These are phyloP conservation scores for Allium fistulosum DNA, from an alignment of 106 monocot species.

Conservation along the genomic window DNA sequence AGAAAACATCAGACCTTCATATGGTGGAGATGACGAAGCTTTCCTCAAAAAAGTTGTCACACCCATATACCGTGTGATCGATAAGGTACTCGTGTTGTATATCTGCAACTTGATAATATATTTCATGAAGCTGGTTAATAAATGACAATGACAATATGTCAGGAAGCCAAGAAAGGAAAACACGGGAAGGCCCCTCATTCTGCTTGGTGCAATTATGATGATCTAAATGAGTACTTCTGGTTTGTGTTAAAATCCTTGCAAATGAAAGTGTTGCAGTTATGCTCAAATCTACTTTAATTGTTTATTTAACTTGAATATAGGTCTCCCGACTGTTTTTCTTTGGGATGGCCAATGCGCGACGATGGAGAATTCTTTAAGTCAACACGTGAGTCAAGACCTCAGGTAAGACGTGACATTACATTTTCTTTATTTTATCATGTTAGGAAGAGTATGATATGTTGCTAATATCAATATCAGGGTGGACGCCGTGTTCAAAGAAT, in stretches of 20 bases:
- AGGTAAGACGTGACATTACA: slow-evolving; percentile 29
- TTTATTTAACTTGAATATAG: slow-evolving; percentile 24
- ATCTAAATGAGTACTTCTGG: slow-evolving; percentile 99
- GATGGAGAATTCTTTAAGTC: slow-evolving; percentile 92
- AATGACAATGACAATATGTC: slow-evolving; percentile 11
- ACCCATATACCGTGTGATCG: slow-evolving; percentile 91
- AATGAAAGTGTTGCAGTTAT: too few species aligned
- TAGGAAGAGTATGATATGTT: too few species aligned
- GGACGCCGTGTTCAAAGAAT: slow-evolving; percentile 17
- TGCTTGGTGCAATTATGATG: slow-evolving; percentile 97
- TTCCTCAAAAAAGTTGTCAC: slow-evolving; percentile 90
- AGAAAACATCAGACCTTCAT: slow-evolving; percentile 89
- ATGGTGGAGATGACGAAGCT: slow-evolving; percentile 94
- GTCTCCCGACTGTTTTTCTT: slow-evolving; percentile 87
- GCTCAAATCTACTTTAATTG: background rate
- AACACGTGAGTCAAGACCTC: slow-evolving; percentile 38
- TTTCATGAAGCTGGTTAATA: background rate
- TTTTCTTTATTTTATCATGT: background rate
- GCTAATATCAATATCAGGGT: slow-evolving; percentile 15
- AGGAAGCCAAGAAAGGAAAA: slow-evolving; percentile 91
- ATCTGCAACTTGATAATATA: background rate
- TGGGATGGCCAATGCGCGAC: slow-evolving; percentile 99
- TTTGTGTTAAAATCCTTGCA: slow-evolving; percentile 12
- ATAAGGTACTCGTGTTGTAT: slow-evolving; percentile 41
- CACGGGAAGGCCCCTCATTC: slow-evolving; percentile 90